Percentiles rank a stretch among this genome's conserved stretches.
Conservation (phyloP, 2,329 filamentous ascomycete species). For the Geosmithia morbida region DNA sequence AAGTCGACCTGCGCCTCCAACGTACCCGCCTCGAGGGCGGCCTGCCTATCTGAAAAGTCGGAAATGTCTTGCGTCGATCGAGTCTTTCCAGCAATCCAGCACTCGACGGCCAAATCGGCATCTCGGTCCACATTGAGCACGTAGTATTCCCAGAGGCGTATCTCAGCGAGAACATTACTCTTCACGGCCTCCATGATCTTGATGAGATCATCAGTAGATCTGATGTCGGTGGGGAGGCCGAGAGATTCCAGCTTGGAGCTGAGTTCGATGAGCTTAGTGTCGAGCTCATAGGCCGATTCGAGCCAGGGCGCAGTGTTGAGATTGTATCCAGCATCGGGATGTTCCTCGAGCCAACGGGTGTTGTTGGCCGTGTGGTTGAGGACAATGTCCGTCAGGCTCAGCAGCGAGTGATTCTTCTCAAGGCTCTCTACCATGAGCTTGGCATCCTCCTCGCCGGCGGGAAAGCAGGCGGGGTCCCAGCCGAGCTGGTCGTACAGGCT, state of each 20-base stretch:
- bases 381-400: conserved; percentile 90
- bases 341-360: conserved; percentile 82
- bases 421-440: conserved; percentile 63
- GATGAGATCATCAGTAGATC: conserved; percentile 56
- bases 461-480: conserved; percentile 75
- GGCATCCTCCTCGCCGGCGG: conserved; percentile 72
- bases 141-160: conserved; percentile 90
- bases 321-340: conserved; percentile 94
- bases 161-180: conserved; percentile 58
- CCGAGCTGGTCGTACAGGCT: conserved; percentile 85
- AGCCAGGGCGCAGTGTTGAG: conserved; percentile 75
- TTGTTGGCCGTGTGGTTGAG: conserved; percentile 98
- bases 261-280: conserved; percentile 56
- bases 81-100: conserved; percentile 52
- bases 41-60: conserved; percentile 19
- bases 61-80: conserved; percentile 32
- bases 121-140: conserved; percentile 65
- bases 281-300: conserved; percentile 47
- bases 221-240: conserved; percentile 62
- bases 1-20: conserved; percentile 43
- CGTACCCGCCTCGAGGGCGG: conserved; percentile 25
- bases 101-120: conserved; percentile 50
- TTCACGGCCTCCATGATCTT: conserved; percentile 77
- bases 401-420: conserved; percentile 69
- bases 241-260: conserved; percentile 56